A percentile compares a stretch with the other conserved stretches of the same genome.
phyloP scores from a whole-genome alignment of 2,329 filamentous ascomycete genomes.

The Botrytis paeoniae region DNA sequence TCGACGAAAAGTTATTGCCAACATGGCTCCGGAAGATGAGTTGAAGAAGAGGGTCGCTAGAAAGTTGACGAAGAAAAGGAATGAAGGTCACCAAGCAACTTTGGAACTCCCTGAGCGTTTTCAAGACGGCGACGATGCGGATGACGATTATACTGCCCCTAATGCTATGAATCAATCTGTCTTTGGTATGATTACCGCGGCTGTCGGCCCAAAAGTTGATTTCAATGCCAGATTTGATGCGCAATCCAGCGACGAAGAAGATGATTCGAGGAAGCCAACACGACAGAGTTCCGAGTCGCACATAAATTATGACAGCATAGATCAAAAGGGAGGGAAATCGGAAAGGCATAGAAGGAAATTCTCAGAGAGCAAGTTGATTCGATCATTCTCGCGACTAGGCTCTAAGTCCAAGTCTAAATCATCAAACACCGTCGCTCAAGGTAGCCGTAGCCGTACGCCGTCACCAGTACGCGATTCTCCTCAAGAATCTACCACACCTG shows the following conservation, averaged over 20 bases:
- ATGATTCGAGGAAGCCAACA: slow-evolving; percentile 31
- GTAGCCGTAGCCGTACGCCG: slow-evolving; percentile 17
- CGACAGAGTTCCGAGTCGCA: slow-evolving; percentile 27
- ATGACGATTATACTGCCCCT: slow-evolving; percentile 59
- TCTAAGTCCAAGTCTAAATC: slow-evolving; percentile 45
- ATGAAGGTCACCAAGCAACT: slow-evolving; percentile 42
- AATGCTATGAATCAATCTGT: slow-evolving; percentile 86
- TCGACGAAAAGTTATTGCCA: neutral
- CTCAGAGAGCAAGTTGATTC: slow-evolving; percentile 63
- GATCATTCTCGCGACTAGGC: slow-evolving; percentile 56
- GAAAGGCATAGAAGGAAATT: slow-evolving; percentile 55
- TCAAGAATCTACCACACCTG: slow-evolving; percentile 36
- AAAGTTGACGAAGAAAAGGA: slow-evolving; percentile 44
- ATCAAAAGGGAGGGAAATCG: slow-evolving; percentile 39
- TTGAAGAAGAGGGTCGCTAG: slow-evolving; percentile 43
- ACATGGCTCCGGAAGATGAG: slow-evolving; percentile 41
- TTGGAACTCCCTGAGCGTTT: slow-evolving; percentile 57
- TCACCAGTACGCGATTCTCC: slow-evolving; percentile 29
- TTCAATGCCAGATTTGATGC: slow-evolving; percentile 78
- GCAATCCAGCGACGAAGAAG: slow-evolving; percentile 70
- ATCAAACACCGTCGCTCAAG: slow-evolving; percentile 32
- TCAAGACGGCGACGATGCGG: slow-evolving; percentile 55
- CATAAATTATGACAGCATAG: slow-evolving; percentile 31
- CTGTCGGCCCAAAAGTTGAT: slow-evolving; percentile 77
- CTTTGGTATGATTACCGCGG: slow-evolving; percentile 87